phyloP scores from a whole-genome alignment of 2,329 filamentous ascomycete species.

The Penicillium paneum region DNA sequence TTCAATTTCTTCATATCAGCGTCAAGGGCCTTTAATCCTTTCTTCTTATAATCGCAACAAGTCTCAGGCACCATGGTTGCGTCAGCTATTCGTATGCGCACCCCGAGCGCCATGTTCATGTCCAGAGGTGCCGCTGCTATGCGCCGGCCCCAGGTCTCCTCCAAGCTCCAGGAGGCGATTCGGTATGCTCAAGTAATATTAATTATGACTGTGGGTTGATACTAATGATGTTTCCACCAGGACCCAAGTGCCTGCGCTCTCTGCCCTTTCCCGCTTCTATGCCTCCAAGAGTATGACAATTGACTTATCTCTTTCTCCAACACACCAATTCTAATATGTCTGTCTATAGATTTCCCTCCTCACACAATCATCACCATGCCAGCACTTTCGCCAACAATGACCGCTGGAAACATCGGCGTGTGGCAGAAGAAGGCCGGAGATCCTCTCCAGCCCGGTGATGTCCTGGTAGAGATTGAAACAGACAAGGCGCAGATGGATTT shows the following conservation, averaged over 20 bases:
- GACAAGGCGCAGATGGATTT: conserved; percentile 99
- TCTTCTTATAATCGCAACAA: conserved; percentile 25
- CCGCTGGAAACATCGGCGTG: conserved; percentile 86
- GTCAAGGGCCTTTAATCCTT: conserved; percentile 24
- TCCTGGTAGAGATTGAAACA: conserved; percentile 96
- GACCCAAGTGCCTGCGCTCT: conserved; percentile 51
- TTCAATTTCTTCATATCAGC: conserved; percentile 19
- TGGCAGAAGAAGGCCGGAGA: conserved; percentile 99
- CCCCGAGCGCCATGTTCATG: conserved; percentile 43
- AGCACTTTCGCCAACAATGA: conserved; percentile 96
- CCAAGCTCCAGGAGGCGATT: conserved; percentile 42
- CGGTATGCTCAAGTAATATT: conserved; percentile 33
- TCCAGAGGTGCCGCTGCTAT: conserved; percentile 43
- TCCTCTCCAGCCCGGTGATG: conserved; percentile 81
- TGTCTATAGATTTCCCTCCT: conserved; percentile 74
- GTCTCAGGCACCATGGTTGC: conserved; percentile 53
- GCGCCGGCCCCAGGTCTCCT: conserved; percentile 45
- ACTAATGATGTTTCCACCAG: conserved; percentile 28
- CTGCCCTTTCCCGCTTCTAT: conserved; percentile 64
- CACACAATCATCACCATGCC: conserved; percentile 98
- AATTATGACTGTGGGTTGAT: conserved; percentile 1
- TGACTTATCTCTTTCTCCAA: conserved; percentile 10
- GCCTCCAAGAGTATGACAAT: conserved; percentile 61
- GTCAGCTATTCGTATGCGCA: conserved; percentile 46
- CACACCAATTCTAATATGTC: conserved; percentile 15